Evolutionary conservation across 257 asterid species (phyloP).

Genomic region (Fraxinus pennsylvanica): DNA sequence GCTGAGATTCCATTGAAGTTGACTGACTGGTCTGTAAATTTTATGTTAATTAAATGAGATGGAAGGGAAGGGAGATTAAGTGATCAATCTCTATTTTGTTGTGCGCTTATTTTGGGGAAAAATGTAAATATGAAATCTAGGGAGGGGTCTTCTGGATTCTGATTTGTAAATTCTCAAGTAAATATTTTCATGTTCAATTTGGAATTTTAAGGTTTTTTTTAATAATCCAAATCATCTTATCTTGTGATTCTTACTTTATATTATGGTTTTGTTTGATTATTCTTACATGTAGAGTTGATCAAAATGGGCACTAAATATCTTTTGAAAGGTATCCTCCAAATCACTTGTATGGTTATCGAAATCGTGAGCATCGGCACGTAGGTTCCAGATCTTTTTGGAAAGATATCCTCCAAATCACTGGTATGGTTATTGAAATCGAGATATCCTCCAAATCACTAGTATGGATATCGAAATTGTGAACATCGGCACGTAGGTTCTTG

Average conservation of each 20-base stretch:
- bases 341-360: not conserved
- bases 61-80: conserved; percentile 19
- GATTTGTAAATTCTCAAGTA: not conserved
- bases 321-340: not conserved
- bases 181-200: not conserved
- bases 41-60: conserved; percentile 18
- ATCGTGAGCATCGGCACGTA: not conserved
- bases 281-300: not conserved
- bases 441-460: too few relatives aligned
- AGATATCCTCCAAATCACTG: too few relatives aligned
- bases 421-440: too few relatives aligned
- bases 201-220: not conserved
- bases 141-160: not conserved
- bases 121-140: conserved; percentile 3
- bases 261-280: not conserved
- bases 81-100: conserved; percentile 27
- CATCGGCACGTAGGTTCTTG: not conserved
- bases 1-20: conserved; percentile 22
- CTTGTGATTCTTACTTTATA: not conserved
- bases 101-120: conserved; percentile 11
- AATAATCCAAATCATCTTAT: not conserved
- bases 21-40: conserved; percentile 12
- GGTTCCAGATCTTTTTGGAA: not conserved
- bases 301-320: not conserved
- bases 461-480: too few relatives aligned